phyloP scores from a whole-genome alignment of 1,284 basidiomycete genomes.

The Pseudozyma flocculosa region DNA sequence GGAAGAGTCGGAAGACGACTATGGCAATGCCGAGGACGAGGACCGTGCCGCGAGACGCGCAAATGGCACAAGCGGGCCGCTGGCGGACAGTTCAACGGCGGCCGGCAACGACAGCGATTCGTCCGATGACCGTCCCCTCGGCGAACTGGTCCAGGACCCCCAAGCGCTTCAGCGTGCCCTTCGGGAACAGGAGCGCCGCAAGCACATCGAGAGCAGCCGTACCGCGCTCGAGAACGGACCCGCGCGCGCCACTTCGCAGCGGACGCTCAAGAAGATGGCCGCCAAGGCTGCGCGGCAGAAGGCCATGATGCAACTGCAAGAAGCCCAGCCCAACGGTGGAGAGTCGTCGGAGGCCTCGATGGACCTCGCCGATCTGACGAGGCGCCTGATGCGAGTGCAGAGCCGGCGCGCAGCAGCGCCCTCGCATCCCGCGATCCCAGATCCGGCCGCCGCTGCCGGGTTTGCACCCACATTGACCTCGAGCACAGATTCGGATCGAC shows the following conservation, averaged over 20 bases:
- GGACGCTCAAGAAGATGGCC: neutral
- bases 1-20: constrained; percentile 42
- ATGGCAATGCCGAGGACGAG: constrained; percentile 17
- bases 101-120: constrained; percentile 27
- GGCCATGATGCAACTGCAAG: neutral
- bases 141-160: constrained; percentile 35
- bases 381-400: constrained; percentile 24
- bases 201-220: constrained; percentile 9
- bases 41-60: constrained; percentile 3
- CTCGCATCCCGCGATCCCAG: too few species aligned
- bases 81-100: neutral
- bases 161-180: constrained; percentile 27
- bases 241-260: neutral
- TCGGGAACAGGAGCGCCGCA: constrained; percentile 27
- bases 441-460: too few species aligned
- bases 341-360: constrained; percentile 1
- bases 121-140: constrained; percentile 32
- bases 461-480: neutral
- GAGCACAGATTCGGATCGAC: neutral
- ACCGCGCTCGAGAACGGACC: constrained; percentile 5
- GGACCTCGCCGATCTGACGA: constrained; percentile 22
- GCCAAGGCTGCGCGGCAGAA: neutral
- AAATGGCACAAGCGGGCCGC: neutral
- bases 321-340: neutral
- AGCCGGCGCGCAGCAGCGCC: constrained; percentile 14